phyloP scores from a whole-genome alignment of 176 grass and related monocot species.

The Zoysia pacifica region DNA sequence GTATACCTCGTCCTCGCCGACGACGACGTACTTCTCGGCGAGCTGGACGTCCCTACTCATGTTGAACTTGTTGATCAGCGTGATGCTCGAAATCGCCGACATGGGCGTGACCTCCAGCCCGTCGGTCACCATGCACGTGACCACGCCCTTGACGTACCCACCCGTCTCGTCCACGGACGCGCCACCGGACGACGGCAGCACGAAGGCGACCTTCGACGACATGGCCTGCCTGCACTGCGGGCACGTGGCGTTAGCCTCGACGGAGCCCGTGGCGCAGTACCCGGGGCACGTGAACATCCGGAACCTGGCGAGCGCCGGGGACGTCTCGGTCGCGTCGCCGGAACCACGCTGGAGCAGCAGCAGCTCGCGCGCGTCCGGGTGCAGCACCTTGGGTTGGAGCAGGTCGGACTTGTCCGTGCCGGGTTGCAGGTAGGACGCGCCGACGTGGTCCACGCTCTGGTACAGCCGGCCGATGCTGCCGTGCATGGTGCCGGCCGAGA shows the following conservation, averaged over 20 bases:
- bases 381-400: constrained; percentile 32
- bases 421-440: constrained; percentile 24
- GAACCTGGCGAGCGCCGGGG: constrained; percentile 14
- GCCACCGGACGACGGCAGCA: constrained; percentile 15
- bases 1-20: constrained; percentile 40
- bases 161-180: background rate
- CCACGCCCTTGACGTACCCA: constrained; percentile 51
- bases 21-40: constrained; percentile 47
- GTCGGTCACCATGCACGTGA: constrained; percentile 61
- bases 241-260: constrained; percentile 11
- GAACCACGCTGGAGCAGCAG: constrained; percentile 28
- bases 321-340: background rate
- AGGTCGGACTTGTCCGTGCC: constrained; percentile 11
- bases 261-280: constrained; percentile 31
- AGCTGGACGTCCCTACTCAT: constrained; percentile 34
- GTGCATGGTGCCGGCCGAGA: constrained; percentile 34
- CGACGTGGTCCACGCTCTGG: constrained; percentile 42
- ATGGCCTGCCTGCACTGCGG: constrained; percentile 38
- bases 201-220: constrained; percentile 17
- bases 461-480: constrained; percentile 47
- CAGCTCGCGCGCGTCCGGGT: constrained; percentile 28
- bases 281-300: constrained; percentile 36
- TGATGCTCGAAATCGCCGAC: constrained; percentile 59
- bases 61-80: constrained; percentile 45
- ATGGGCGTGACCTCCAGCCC: constrained; percentile 56